Percentiles rank a stretch among this genome's conserved stretches.
These are phyloP conservation scores for Clohesyomyces aquaticus DNA, from an alignment of 495 filamentous ascomycete species.

Conservation along the genomic window DNA sequence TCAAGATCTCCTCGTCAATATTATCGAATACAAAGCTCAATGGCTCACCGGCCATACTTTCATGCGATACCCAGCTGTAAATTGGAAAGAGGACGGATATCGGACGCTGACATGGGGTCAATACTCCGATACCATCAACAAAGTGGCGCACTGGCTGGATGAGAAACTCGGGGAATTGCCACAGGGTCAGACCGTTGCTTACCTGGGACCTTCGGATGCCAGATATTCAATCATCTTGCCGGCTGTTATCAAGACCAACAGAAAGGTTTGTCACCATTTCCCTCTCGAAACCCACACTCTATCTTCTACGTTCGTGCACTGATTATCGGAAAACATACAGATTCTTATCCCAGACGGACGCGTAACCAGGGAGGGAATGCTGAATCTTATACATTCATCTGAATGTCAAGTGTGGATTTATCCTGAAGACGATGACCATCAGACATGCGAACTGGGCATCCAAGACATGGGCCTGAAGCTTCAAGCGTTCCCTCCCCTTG, in stretches of 20 bases:
- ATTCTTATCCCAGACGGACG: slow-evolving; percentile 16
- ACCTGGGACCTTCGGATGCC: slow-evolving; percentile 49
- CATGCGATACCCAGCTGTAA: slow-evolving; percentile 10
- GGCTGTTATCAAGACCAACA: slow-evolving; percentile 47
- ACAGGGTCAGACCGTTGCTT: slow-evolving; percentile 46
- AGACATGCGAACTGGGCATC: not conserved
- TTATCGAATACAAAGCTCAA: slow-evolving; percentile 17
- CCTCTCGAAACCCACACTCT: too few relatives aligned
- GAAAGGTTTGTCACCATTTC: slow-evolving; percentile 36
- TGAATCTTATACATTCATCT: not conserved
- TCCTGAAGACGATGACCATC: slow-evolving; percentile 11
- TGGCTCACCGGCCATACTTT: slow-evolving; percentile 19
- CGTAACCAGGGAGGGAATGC: slow-evolving; percentile 8
- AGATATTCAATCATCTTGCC: slow-evolving; percentile 49
- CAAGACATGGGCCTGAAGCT: not conserved
- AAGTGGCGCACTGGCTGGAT: slow-evolving; percentile 22
- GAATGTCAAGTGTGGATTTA: slow-evolving; percentile 13
- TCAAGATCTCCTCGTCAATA: not conserved
- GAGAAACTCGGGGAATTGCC: slow-evolving; percentile 18
- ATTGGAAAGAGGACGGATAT: slow-evolving; percentile 24
- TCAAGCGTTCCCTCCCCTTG: slow-evolving; percentile 2
- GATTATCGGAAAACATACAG: not conserved
- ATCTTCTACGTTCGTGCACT: too few relatives aligned
- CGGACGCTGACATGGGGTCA: slow-evolving; percentile 17
- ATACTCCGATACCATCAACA: slow-evolving; percentile 22